Conservation (phyloP, 208 protist species). For the Wallacemonas sp. region DNA sequence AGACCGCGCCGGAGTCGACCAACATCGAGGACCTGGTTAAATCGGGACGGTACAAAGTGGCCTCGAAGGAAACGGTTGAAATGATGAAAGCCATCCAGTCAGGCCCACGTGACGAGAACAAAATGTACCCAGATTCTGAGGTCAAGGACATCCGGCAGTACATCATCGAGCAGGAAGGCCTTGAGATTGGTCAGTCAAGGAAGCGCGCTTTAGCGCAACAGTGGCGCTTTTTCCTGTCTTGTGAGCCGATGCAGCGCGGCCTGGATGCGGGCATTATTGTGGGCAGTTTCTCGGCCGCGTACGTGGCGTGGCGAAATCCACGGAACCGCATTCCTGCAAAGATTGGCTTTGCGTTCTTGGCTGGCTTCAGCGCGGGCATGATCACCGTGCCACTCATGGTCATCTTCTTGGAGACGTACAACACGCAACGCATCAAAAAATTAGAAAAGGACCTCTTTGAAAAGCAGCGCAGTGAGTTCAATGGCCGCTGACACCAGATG, state of each 20-base stretch:
- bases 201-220: conserved; percentile 67
- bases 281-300: conserved; percentile 70
- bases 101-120: conserved; percentile 38
- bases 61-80: conserved; percentile 59
- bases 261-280: conserved; percentile 82
- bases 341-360: conserved; percentile 64
- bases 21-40: conserved; percentile 72
- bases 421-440: conserved; percentile 69
- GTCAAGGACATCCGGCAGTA: conserved; percentile 80
- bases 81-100: conserved; percentile 82
- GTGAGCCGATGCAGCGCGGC: conserved; percentile 82
- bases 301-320: conserved; percentile 55
- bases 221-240: conserved; percentile 85
- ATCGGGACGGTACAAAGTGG: conserved; percentile 76
- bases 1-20: conserved; percentile 65
- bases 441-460: conserved; percentile 76
- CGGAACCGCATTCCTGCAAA: conserved; percentile 62
- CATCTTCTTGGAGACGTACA: conserved; percentile 62
- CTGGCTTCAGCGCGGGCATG: conserved; percentile 72
- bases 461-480: conserved; percentile 73
- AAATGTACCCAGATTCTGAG: conserved; percentile 75
- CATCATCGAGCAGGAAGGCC: conserved; percentile 83
- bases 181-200: conserved; percentile 66
- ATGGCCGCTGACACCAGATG: conserved; percentile 24
- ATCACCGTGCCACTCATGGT: conserved; percentile 71